Base-by-base conservation (phyloP, 805 yeast genomes). In the Metschnikowia kofuensis region DNA sequence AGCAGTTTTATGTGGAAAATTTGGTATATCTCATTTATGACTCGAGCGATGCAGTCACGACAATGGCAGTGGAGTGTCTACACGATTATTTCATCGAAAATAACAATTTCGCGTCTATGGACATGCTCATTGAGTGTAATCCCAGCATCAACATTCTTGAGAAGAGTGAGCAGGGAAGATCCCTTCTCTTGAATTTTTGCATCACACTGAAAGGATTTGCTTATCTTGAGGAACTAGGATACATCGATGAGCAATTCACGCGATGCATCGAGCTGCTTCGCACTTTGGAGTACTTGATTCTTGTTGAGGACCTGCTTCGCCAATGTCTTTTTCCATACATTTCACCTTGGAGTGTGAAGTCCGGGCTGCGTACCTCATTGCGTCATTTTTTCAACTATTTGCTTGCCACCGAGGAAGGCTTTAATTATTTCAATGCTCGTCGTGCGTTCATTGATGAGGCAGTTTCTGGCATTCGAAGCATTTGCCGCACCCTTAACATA, bases 331-430 rank as follows among this genome's bases (percentile, higher is more conserved):
- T 59, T 35, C 74, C 73, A 1, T 66, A 61, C 37, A 44, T 63
- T 12, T 26, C 30, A 14, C 7, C 37, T 28, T 15, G 54, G 29
- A 26, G 26, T 7, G 6, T 28, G n/a, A 31, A 21, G 0, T 9
- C 39, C 15, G 44, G 44, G 10, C 36, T 35, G 7, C 40, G 15
- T 8, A 7, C 36, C 15, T 34, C 45, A 8, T 43, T 49, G 41
- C 51, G 77, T 27, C 91, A 88, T 61, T 87, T 92, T 57, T 89
- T 88, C 65, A 87, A 89, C 13, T 88, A 84, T 57, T 70, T 92
- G 41, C 85, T 89, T 0, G 80, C 84, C 46, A 89, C 97, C 0
- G 85, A 80, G 49, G 92, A 87, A 50, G 98, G 98, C 0, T 74
- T 88, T 46, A 73, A 75, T 27, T 68, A 84, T 42, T 73, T 92